These are phyloP conservation scores for Apophysomyces trapeziformis DNA, from an alignment of 371 early-diverging fungal genomes.

Conservation along the genomic window DNA sequence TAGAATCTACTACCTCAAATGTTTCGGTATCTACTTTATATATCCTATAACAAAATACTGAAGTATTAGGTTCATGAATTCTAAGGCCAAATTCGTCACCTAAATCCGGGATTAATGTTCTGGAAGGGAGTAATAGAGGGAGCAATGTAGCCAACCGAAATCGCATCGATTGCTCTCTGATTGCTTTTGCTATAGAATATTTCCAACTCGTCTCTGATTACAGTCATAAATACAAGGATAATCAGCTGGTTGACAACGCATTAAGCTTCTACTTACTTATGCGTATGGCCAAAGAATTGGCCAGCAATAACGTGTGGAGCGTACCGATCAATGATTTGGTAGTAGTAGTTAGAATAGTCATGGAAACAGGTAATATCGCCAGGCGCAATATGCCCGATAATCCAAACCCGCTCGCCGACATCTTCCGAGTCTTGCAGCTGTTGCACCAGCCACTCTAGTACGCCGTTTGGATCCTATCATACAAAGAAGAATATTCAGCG, in stretches of 20 bases:
- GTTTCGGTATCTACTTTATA: constrained; percentile 59
- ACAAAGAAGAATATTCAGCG: not conserved
- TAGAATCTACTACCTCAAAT: constrained; percentile 62
- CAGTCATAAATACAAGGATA: not conserved
- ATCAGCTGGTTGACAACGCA: not conserved
- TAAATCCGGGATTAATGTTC: constrained; percentile 60
- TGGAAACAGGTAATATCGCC: constrained; percentile 59
- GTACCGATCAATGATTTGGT: constrained; percentile 62
- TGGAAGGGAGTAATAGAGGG: constrained; percentile 60
- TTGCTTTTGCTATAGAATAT: constrained; percentile 47
- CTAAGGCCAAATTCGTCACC: constrained; percentile 19
- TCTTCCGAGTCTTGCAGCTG: constrained; percentile 62
- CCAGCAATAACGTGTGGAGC: constrained; percentile 63
- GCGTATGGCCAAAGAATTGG: constrained; percentile 69
- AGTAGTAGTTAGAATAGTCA: constrained; percentile 61
- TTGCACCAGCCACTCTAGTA: constrained; percentile 54
- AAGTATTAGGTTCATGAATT: too few species aligned
- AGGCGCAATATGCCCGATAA: constrained; percentile 63
- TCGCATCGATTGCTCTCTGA: constrained; percentile 48
- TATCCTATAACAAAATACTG: constrained; percentile 23
- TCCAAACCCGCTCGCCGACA: constrained; percentile 57
- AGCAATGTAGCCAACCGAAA: constrained; percentile 55
- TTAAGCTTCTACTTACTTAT: constrained; percentile 34
- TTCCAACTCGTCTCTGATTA: constrained; percentile 52
- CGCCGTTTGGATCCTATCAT: constrained; percentile 56